phyloP scores from a whole-genome alignment of 495 filamentous ascomycete species.

The Thermothielavioides terrestris region DNA sequence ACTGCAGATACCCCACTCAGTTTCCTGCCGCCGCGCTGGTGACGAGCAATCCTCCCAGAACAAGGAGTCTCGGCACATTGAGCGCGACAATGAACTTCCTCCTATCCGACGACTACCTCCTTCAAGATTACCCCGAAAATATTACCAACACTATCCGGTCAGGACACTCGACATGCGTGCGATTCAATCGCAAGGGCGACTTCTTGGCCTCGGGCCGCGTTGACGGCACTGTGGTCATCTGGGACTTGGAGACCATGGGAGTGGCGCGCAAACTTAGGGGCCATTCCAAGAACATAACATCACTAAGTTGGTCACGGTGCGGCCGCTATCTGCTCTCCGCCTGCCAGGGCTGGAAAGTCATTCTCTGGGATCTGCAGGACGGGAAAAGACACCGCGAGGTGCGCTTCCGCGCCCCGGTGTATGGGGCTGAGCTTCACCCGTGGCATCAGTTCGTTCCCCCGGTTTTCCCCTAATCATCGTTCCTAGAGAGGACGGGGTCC shows the following conservation, averaged over 20 bases:
- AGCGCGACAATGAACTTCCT: conserved; percentile 38
- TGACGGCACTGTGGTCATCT: conserved; percentile 89
- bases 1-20: too few species aligned
- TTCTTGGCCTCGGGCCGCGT: conserved; percentile 88
- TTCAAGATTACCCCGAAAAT: conserved; percentile 89
- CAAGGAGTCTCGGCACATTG: too few species aligned
- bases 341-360: conserved; percentile 91
- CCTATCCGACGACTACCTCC: conserved; percentile 53
- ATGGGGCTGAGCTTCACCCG: conserved; percentile 90
- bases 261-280: conserved; percentile 87
- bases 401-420: conserved; percentile 83
- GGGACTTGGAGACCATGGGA: conserved; percentile 93
- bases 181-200: conserved; percentile 90
- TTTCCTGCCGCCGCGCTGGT: too few species aligned
- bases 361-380: conserved; percentile 86
- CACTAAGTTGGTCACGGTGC: conserved; percentile 85
- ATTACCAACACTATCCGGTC: conserved; percentile 76
- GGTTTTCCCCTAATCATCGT: too few species aligned
- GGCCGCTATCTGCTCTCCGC: conserved; percentile 88
- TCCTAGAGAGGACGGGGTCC: too few species aligned
- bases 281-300: conserved; percentile 84
- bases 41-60: neutral
- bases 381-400: conserved; percentile 51
- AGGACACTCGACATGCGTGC: conserved; percentile 56
- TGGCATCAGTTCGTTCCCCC: conserved; percentile 65